These are phyloP conservation scores for Pseudomonodictys pantanalensis DNA, from an alignment of 495 filamentous ascomycete species.

Conservation along the genomic window DNA sequence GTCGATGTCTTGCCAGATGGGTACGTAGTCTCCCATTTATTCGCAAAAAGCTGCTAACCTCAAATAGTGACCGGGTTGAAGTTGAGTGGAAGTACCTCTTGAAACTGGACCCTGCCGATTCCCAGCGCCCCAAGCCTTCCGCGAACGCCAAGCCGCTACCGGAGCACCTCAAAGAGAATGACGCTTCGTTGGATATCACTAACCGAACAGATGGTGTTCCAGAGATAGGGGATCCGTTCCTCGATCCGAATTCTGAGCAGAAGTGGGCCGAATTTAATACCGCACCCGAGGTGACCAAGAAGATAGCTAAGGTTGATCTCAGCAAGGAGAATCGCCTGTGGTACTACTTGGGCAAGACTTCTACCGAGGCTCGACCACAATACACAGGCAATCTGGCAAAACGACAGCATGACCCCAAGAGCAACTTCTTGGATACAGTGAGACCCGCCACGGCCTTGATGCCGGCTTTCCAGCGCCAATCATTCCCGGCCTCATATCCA, in stretches of 20 bases:
- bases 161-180: slow-evolving; percentile 49
- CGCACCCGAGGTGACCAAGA: slow-evolving; percentile 47
- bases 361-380: slow-evolving; percentile 88
- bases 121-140: slow-evolving; percentile 61
- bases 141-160: slow-evolving; percentile 60
- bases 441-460: slow-evolving; percentile 46
- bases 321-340: slow-evolving; percentile 70
- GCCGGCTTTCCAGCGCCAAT: slow-evolving; percentile 29
- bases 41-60: slow-evolving; percentile 36
- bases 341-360: slow-evolving; percentile 83
- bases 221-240: slow-evolving; percentile 57
- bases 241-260: slow-evolving; percentile 53
- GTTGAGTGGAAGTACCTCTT: slow-evolving; percentile 78
- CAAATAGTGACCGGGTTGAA: slow-evolving; percentile 59
- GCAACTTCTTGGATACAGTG: slow-evolving; percentile 62
- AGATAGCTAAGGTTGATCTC: slow-evolving; percentile 63
- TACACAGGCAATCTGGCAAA: slow-evolving; percentile 79
- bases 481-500: slow-evolving; percentile 31
- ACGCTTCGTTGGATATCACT: slow-evolving; percentile 31
- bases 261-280: slow-evolving; percentile 83
- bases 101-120: slow-evolving; percentile 62
- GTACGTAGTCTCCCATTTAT: slow-evolving; percentile 51
- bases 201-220: slow-evolving; percentile 53
- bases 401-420: slow-evolving; percentile 53
- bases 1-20: slow-evolving; percentile 85